These are phyloP conservation scores for Ambrosia artemisiifolia DNA, from an alignment of 129 eudicot species.

Conservation along the genomic window DNA sequence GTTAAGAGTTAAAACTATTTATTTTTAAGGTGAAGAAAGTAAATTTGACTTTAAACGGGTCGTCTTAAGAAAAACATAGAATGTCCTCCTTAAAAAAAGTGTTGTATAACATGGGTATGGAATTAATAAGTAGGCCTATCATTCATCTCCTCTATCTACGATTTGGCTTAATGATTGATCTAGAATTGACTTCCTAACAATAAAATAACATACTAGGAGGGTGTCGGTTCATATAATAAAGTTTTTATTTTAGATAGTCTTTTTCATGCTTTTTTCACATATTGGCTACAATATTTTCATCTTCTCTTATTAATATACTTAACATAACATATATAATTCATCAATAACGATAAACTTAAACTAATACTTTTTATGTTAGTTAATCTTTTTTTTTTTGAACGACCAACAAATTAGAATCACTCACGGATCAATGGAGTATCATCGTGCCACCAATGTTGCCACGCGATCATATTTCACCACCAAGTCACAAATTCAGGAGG, in stretches of 20 bases:
- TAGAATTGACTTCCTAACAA: slow-evolving; percentile 14
- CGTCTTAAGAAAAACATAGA: background rate
- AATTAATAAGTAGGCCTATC: slow-evolving; percentile 22
- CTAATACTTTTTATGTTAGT: background rate
- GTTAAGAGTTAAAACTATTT: too few relatives aligned
- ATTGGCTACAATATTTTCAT: background rate
- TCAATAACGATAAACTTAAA: background rate
- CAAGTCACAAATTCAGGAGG: too few relatives aligned
- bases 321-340: background rate
- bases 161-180: slow-evolving; percentile 34
- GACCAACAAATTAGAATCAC: too few relatives aligned
- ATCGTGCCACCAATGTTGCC: too few relatives aligned
- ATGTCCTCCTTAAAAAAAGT: slow-evolving; percentile 15
- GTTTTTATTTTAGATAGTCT: background rate
- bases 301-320: background rate
- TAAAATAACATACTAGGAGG: background rate
- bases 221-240: slow-evolving; percentile 24
- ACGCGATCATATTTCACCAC: too few relatives aligned
- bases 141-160: slow-evolving; percentile 17
- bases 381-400: too few relatives aligned
- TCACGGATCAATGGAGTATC: too few relatives aligned
- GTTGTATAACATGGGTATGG: slow-evolving; percentile 22
- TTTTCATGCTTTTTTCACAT: background rate
- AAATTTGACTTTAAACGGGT: too few relatives aligned
- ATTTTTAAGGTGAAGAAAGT: too few relatives aligned